Conservation (phyloP, 768 basidiomycete genomes). For the Hygrophoropsis aurantiaca region DNA sequence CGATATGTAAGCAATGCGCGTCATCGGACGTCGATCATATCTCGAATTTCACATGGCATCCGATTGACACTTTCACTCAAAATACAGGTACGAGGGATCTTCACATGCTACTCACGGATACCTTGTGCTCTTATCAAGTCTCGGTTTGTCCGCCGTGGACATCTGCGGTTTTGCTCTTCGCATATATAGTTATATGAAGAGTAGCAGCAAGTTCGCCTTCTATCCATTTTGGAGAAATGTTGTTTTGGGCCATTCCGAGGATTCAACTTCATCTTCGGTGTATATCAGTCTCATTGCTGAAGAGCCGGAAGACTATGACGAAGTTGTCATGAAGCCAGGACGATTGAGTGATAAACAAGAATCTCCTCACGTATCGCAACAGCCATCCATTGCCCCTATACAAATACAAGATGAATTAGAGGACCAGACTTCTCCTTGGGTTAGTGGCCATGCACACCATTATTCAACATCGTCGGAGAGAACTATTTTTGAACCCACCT, state of each 20-base stretch:
- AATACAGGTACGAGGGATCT: slow-evolving; percentile 63
- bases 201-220: slow-evolving; percentile 44
- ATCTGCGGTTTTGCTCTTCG: slow-evolving; percentile 51
- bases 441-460: slow-evolving; percentile 39
- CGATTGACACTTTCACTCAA: slow-evolving; percentile 12
- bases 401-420: slow-evolving; percentile 28
- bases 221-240: slow-evolving; percentile 57
- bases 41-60: slow-evolving; percentile 5
- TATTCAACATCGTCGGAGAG: slow-evolving; percentile 51
- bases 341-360: background rate
- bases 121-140: slow-evolving; percentile 44
- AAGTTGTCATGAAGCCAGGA: slow-evolving; percentile 39
- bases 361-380: slow-evolving; percentile 14
- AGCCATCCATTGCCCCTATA: slow-evolving; percentile 21
- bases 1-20: slow-evolving; percentile 60
- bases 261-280: slow-evolving; percentile 33
- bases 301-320: slow-evolving; percentile 55
- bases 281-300: slow-evolving; percentile 60
- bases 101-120: slow-evolving; percentile 69
- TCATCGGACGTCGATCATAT: slow-evolving; percentile 6
- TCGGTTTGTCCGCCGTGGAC: slow-evolving; percentile 53
- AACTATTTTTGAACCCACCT: slow-evolving; percentile 50
- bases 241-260: slow-evolving; percentile 47
- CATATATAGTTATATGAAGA: slow-evolving; percentile 44
- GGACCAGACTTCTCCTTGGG: slow-evolving; percentile 53